phyloP scores from a whole-genome alignment of 2,329 filamentous ascomycete genomes.

The Seiridium unicorne region DNA sequence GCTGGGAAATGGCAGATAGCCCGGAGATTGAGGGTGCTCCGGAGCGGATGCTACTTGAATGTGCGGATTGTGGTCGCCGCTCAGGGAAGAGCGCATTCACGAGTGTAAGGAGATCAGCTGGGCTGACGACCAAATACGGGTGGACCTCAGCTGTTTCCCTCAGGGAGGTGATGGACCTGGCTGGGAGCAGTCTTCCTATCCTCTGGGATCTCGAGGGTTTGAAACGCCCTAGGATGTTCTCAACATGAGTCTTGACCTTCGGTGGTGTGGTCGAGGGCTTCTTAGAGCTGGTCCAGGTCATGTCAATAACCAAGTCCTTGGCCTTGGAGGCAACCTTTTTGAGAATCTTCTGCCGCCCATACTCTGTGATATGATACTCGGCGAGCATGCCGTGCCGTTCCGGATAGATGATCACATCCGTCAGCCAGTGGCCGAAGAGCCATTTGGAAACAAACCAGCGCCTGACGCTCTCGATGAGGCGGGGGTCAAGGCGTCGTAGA shows the following conservation, averaged over 20 bases:
- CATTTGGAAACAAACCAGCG: conserved; percentile 87
- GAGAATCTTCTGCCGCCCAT: conserved; percentile 78
- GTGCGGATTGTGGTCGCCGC: conserved; percentile 60
- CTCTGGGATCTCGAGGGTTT: conserved; percentile 49
- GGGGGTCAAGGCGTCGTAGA: conserved; percentile 70
- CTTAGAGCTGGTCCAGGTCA: conserved; percentile 60
- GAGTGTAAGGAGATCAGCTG: conserved; percentile 75
- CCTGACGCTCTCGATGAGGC: conserved; percentile 71
- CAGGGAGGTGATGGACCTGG: conserved; percentile 69
- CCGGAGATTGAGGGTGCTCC: conserved; percentile 67
- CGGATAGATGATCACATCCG: conserved; percentile 81
- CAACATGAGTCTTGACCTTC: conserved; percentile 66
- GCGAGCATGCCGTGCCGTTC: conserved; percentile 79
- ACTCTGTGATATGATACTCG: conserved; percentile 89
- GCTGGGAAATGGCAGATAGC: conserved; percentile 67
- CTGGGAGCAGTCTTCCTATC: conserved; percentile 63
- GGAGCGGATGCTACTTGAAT: conserved; percentile 61
- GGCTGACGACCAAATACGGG: conserved; percentile 76
- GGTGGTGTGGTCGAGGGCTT: conserved; percentile 63
- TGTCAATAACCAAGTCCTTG: conserved; percentile 76
- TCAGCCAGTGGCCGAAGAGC: conserved; percentile 85
- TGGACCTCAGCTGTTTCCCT: conserved; percentile 77
- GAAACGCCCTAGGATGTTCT: conserved; percentile 68
- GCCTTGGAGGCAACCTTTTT: conserved; percentile 79
- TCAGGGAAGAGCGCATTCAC: conserved; percentile 84